phyloP scores from a whole-genome alignment of 768 basidiomycete species.

The Lactarius evosmus region DNA sequence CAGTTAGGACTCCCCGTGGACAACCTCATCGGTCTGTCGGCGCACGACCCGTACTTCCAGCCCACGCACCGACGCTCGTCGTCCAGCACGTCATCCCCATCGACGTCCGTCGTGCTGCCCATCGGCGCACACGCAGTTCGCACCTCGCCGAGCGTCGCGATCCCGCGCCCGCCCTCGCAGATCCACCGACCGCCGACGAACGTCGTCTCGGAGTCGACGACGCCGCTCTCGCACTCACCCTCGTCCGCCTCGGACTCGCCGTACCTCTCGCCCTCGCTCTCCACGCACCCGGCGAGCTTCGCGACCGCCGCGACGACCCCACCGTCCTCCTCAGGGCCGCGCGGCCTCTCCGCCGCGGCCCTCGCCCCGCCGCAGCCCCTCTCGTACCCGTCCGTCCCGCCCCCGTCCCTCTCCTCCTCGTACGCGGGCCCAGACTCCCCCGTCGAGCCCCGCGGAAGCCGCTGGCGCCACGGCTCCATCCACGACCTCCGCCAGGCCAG shows the following conservation, averaged over 20 bases:
- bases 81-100: slow-evolving; percentile 45
- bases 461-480: slow-evolving; percentile 35
- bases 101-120: slow-evolving; percentile 40
- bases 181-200: slow-evolving; percentile 56
- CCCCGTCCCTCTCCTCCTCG: slow-evolving; percentile 75
- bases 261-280: slow-evolving; percentile 54
- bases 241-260: slow-evolving; percentile 49
- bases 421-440: slow-evolving; percentile 27
- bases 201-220: slow-evolving; percentile 50
- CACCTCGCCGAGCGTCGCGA: slow-evolving; percentile 59
- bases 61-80: slow-evolving; percentile 59
- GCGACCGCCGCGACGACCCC: slow-evolving; percentile 72
- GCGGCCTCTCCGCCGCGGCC: slow-evolving; percentile 43
- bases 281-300: slow-evolving; percentile 52
- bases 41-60: slow-evolving; percentile 66
- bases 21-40: slow-evolving; percentile 64
- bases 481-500: slow-evolving; percentile 34
- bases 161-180: slow-evolving; percentile 67
- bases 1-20: slow-evolving; percentile 78
- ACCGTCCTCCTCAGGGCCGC: slow-evolving; percentile 56
- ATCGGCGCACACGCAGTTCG: slow-evolving; percentile 29
- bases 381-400: slow-evolving; percentile 80
- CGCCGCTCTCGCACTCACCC: slow-evolving; percentile 63
- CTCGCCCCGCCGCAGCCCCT: slow-evolving; percentile 43
- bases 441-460: slow-evolving; percentile 35